Percentiles rank a stretch among this genome's conserved stretches.
These are phyloP conservation scores for Phoenix dactylifera DNA, from an alignment of 176 grass and related monocot species.

Conservation along the genomic window DNA sequence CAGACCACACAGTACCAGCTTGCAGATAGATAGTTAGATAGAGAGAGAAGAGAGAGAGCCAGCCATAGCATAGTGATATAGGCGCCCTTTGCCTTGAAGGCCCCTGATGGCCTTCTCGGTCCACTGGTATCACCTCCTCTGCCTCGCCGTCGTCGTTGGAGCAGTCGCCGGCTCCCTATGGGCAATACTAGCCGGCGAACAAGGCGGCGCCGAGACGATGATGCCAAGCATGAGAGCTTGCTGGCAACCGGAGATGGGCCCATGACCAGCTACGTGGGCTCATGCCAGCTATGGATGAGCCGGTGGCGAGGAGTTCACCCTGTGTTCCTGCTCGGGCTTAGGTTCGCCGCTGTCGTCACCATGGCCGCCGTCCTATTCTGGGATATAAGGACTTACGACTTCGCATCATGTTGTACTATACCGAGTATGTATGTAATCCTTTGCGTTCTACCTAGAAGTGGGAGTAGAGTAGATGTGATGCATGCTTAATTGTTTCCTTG, in stretches of 20 bases:
- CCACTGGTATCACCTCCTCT: conserved; percentile 16
- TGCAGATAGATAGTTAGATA: not conserved
- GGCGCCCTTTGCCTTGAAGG: not conserved
- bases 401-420: conserved; percentile 20
- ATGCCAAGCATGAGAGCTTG: not conserved
- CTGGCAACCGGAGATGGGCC: not conserved
- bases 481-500: too few species aligned
- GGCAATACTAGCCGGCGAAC: not conserved
- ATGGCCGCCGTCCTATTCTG: conserved; percentile 9
- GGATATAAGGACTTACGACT: conserved; percentile 15
- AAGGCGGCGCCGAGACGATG: not conserved
- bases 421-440: conserved; percentile 9
- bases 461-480: too few species aligned
- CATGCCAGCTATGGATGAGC: conserved; percentile 8
- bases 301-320: conserved; percentile 15
- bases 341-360: not conserved
- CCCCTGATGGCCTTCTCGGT: conserved; percentile 7
- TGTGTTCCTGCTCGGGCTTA: not conserved
- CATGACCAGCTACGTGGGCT: not conserved
- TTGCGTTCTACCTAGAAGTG: too few species aligned
- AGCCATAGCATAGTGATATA: too few species aligned
- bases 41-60: not conserved
- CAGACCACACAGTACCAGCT: too few species aligned
- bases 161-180: not conserved
- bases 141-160: conserved; percentile 1